Base-by-base conservation (phyloP, 768 basidiomycete species). In the Russula dissimulans region DNA sequence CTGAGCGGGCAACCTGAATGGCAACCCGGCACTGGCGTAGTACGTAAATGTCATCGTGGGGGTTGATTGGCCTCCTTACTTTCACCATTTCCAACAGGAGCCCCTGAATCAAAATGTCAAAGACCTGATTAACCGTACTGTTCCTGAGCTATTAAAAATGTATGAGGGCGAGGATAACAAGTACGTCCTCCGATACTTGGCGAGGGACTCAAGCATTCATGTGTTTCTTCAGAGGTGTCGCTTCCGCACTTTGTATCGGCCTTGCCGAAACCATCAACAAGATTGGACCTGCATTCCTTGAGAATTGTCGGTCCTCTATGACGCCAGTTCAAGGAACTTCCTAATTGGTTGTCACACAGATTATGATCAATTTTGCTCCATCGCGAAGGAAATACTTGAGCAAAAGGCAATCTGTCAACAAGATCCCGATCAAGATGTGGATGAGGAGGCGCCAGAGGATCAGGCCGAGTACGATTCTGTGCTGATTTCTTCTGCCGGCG, bases 391-490 rank as follows among this genome's bases (percentile, higher is more conserved):
- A 68, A 84, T 99, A 65, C 79, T 99, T 46, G 91, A 94, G 70
- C 89, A 93, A 73, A 97, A 95, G 75, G 91, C 94, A 0, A 81
- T 92, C 66, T 98, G 95, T 76, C 97, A 99, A 72, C 89, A 94
- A 71, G 93, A 95, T 68, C 92, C 94, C 49, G 94, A 95, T 69
- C 89, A 90, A 65, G 93, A 93, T 65, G 91, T 92, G 65, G 81
- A 80, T 4, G 89, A 89, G 29, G 90, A 91, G 67, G 87, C 86
- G 29, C 87, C 86, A 8, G 90, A 91, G 70, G 91, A 91, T 64
- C 87, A 89, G 68, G 94, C 95, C 1, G 97, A 99, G 75, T 95
- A 93, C 71, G 97, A 99, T 71, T 91, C 95, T 4, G 90, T 97
- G 56, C 80, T 99, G 59, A 89, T 98, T 69, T 90, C 91, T 31